Base-by-base conservation (phyloP, 208 protist genomes). In the Trypanosoma lewisi region DNA sequence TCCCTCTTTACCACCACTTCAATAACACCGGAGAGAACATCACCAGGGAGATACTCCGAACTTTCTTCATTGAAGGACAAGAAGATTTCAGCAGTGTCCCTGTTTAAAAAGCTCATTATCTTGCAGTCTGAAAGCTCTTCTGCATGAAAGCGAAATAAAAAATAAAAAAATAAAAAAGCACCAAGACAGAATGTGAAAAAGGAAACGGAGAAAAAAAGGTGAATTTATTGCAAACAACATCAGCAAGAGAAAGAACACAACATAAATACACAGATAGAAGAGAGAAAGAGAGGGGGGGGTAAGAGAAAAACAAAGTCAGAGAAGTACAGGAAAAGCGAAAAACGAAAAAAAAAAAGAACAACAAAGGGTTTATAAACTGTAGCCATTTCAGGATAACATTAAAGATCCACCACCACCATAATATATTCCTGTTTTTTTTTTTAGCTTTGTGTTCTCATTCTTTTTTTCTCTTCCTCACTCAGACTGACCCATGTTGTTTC, bases 321-420 rank as follows among this genome's bases (percentile, higher is more conserved):
- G 17, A 58, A 57, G n/a, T 30, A 52, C 23, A 52, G 23, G 6
- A 52, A 31, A 2, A 25, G 21, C 11, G 21, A 39, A n/a, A 74
- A 75, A 25, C 45, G 63, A 59, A 68, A 66, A 67, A 48, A 28
- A 27, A 39, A 28, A 58, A 57, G n/a, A 42, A 53, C 17, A 55
- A 41, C 14, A 48, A 19, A 8, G 0, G n/a, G 17, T 25, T 42
- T 19, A 16, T 42, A 36, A 1, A 54, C 31, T 49, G 49, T 39
- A 50, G 27, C 11, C 41, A 45, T 14, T 27, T 51, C 9, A 51
- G n/a, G 21, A 8, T 27, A 44, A 44, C 39, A n/a, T n/a, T n/a
- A n/a, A n/a, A n/a, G n/a, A n/a, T n/a, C n/a, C n/a, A n/a, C n/a
- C n/a, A n/a, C n/a, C n/a, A n/a, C n/a, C n/a, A n/a, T n/a, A n/a